phyloP scores from a whole-genome alignment of 345 rosid species.

The Populus nigra region DNA sequence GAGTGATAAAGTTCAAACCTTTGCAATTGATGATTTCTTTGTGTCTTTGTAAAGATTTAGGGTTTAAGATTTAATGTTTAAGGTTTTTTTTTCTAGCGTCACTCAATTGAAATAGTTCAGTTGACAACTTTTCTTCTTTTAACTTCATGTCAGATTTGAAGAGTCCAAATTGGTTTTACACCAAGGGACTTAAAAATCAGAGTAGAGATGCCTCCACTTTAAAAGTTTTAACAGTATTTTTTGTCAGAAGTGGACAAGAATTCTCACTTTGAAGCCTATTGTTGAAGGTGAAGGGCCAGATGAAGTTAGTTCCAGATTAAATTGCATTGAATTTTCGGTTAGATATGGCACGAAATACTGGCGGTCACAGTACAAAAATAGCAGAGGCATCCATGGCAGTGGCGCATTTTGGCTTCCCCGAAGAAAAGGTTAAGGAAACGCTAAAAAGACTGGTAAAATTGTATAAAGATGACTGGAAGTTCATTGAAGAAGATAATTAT shows the following conservation, averaged over 20 bases:
- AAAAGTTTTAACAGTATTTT: too few relatives aligned
- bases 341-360: background rate
- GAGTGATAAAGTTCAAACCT: background rate
- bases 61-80: too few relatives aligned
- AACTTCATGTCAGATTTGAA: too few relatives aligned
- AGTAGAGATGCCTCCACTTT: too few relatives aligned
- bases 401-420: background rate
- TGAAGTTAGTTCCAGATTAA: background rate
- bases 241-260: too few relatives aligned
- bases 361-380: background rate
- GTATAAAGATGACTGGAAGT: conserved; percentile 4
- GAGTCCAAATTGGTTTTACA: too few relatives aligned
- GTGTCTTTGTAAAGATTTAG: background rate
- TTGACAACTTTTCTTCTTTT: too few relatives aligned
- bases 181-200: too few relatives aligned
- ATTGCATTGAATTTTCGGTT: background rate
- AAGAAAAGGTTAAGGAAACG: background rate
- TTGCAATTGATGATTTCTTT: background rate
- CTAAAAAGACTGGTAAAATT: conserved; percentile 3
- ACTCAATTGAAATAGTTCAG: too few relatives aligned
- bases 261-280: too few relatives aligned
- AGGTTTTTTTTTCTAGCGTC: too few relatives aligned
- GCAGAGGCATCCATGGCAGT: background rate
- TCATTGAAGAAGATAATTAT: conserved; percentile 9
- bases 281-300: too few relatives aligned